These are phyloP conservation scores for Colletotrichum incanum DNA, from an alignment of 2,329 filamentous ascomycete species.

Conservation along the genomic window DNA sequence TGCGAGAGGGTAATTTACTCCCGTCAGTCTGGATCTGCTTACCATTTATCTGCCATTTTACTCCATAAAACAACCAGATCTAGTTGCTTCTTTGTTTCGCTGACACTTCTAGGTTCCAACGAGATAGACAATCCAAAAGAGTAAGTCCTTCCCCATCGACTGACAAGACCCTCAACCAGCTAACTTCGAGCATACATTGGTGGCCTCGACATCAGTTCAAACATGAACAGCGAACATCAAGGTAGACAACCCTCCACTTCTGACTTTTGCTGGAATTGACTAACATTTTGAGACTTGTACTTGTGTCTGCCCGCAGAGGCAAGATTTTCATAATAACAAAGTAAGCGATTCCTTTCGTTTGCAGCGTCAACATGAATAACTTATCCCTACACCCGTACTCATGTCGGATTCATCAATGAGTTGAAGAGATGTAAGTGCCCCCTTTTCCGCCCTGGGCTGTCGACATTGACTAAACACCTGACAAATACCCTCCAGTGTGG, in stretches of 20 bases:
- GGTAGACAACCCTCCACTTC: background rate
- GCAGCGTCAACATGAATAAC: background rate
- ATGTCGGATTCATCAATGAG: background rate
- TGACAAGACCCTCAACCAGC: background rate
- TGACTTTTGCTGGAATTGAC: background rate
- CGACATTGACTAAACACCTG: too few relatives aligned
- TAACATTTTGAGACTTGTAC: background rate
- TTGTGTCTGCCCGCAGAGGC: background rate
- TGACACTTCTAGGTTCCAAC: background rate
- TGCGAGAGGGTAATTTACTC: constrained; percentile 18
- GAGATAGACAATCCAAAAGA: background rate
- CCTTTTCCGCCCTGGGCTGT: background rate
- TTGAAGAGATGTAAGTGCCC: background rate
- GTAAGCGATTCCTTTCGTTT: background rate
- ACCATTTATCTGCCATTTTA: background rate
- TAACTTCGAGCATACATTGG: background rate
- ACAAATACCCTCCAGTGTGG: background rate
- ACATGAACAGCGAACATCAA: background rate
- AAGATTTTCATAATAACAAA: background rate
- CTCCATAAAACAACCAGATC: background rate
- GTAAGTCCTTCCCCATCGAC: background rate
- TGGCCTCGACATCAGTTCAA: too few relatives aligned
- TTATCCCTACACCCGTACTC: background rate
- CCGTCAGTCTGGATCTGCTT: background rate
- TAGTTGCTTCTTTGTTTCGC: background rate